Evolutionary conservation across 768 basidiomycete genomes (phyloP).

Genomic region (Suillus occidentalis): DNA sequence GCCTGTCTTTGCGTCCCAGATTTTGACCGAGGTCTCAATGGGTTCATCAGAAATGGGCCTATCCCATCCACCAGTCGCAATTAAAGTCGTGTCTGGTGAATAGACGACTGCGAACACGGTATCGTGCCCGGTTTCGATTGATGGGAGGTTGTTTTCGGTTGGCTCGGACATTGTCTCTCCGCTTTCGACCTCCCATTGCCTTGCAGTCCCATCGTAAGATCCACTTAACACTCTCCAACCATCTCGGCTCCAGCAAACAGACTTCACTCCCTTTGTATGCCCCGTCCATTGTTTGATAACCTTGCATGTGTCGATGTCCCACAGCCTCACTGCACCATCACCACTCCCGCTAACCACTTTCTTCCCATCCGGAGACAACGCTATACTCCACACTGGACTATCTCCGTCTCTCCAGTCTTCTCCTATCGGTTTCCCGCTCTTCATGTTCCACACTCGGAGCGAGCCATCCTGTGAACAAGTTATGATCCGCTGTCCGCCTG

Average conservation of each 20-base stretch:
- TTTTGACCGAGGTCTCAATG: no score
- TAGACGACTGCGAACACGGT: not conserved
- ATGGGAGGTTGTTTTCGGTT: not conserved
- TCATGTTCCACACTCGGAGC: not conserved
- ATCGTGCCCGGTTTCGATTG: not conserved
- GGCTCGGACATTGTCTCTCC: not conserved
- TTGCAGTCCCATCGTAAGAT: not conserved
- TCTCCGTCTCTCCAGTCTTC: not conserved
- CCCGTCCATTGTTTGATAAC: not conserved
- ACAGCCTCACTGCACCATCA: not conserved
- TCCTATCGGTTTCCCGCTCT: not conserved
- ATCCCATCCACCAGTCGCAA: not conserved
- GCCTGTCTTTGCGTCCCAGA: no score
- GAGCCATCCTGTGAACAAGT: not conserved
- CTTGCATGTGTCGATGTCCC: not conserved
- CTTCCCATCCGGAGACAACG: not conserved
- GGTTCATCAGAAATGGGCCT: no score
- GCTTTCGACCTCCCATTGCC: not conserved
- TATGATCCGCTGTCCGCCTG: not conserved
- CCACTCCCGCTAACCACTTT: not conserved
- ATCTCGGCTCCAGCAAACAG: no score
- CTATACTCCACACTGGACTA: not conserved
- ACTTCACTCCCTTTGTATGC: fast-evolving
- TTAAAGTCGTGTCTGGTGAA: not conserved
- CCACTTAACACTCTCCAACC: no score